Evolutionary conservation across 179 eudicot species (phyloP), one percentile per base, ranked within the genome.

Genomic region (Amaranthus tricolor): DNA sequence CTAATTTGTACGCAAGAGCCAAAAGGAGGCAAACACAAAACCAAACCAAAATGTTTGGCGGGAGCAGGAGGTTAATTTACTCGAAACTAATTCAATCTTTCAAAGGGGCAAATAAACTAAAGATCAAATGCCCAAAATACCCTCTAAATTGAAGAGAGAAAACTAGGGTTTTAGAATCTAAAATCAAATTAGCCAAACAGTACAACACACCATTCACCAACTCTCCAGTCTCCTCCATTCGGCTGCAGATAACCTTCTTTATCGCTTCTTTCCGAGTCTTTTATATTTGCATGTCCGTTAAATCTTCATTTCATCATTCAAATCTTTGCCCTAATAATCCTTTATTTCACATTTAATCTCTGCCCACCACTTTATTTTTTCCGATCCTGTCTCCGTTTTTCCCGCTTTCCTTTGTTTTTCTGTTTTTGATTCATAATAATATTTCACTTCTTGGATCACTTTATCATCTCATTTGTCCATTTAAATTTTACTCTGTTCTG

Each of bases 91-190:
- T 50, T 73, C 66, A 75, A 78, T 31, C 31, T 31, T 31, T 31
- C n/a, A 17, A 44, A 68, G 48, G 81, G 78, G 70, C 59, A 78
- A 68, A 74, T 13, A 2, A 1, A 74, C 74, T 9, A 74, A 60
- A 67, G 7, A 68, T 17, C 49, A n/a, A 11, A 51, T 68, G 65
- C 40, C 57, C 55, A 71, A 57, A 57, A 16, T 43, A 24, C 73
- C 40, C 40, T 31, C 40, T 31, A 5, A 6, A 67, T 16, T 31
- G 61, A 59, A 72, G 47, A 72, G 21, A 72, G 10, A 53, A n/a
- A 47, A 31, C 40, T 1, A 9, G 51, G 40, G 74, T 64, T 19
- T 66, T 74, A 81, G 84, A 81, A 81, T 81, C 77, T 81, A 49
- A 44, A 56, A 68, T 50, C 68, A 7, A 31, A 31, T 31, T 31